Conservation (phyloP, 2,329 filamentous ascomycete genomes). For the Clonostachys rhizophaga region DNA sequence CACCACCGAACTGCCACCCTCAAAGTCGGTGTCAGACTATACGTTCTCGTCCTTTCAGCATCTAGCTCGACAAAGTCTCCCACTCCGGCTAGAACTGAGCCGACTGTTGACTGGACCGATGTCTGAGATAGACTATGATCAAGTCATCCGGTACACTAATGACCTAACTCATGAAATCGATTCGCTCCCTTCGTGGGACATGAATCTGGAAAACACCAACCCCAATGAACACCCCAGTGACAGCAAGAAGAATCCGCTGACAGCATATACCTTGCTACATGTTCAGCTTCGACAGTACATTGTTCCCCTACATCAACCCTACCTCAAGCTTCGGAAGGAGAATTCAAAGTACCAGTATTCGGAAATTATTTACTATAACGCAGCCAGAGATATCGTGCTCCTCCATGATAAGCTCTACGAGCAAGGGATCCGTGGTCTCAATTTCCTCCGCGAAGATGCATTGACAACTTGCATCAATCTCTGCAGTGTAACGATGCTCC, state of each 20-base stretch:
- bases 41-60: constrained; percentile 57
- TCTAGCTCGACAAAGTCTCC: constrained; percentile 49
- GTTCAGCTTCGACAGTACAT: constrained; percentile 59
- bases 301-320: constrained; percentile 56
- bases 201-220: constrained; percentile 17
- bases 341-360: constrained; percentile 60
- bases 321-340: constrained; percentile 52
- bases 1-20: constrained; percentile 43
- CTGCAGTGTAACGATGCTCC: constrained; percentile 56
- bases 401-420: constrained; percentile 56
- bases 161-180: constrained; percentile 58
- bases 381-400: constrained; percentile 56
- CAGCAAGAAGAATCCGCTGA: constrained; percentile 46
- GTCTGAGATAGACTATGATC: constrained; percentile 54
- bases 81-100: constrained; percentile 52
- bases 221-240: constrained; percentile 15
- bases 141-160: constrained; percentile 57
- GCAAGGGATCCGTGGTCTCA: constrained; percentile 52
- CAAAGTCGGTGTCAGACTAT: constrained; percentile 46
- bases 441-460: constrained; percentile 56
- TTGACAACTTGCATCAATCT: constrained; percentile 57
- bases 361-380: constrained; percentile 60
- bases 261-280: constrained; percentile 56
- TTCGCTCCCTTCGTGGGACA: constrained; percentile 50
- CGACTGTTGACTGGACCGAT: constrained; percentile 49